These are phyloP conservation scores for Debaryomyces maramus DNA, from an alignment of 805 yeast genomes.

Conservation along the genomic window DNA sequence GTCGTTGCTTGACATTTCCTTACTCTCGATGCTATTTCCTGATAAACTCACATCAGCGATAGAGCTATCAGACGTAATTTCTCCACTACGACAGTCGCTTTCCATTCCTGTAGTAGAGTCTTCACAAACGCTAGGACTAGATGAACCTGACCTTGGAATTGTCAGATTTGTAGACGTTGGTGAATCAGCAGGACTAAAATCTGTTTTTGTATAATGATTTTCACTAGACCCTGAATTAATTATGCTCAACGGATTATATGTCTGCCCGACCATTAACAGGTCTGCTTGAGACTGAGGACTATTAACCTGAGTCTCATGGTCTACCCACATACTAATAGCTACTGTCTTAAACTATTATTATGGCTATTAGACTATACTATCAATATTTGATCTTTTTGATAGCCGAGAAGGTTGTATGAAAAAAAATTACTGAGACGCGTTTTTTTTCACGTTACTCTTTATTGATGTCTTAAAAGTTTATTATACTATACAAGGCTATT, in stretches of 20 bases:
- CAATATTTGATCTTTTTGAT: no score
- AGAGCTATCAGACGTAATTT: not conserved
- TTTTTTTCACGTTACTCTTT: not conserved
- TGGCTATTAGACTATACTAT: no score
- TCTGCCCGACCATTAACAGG: not conserved
- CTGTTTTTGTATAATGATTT: no score
- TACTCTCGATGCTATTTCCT: not conserved
- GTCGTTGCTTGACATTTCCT: not conserved
- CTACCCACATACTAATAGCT: not conserved
- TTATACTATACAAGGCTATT: not conserved
- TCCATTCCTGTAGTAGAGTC: no score
- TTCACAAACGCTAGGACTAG: no score
- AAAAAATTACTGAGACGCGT: not conserved
- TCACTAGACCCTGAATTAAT: no score
- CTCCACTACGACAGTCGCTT: no score
- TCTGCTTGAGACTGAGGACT: not conserved
- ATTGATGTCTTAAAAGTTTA: no score
- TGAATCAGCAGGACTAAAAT: no score
- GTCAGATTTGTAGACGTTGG: no score
- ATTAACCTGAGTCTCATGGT: not conserved
- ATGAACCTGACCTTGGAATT: no score
- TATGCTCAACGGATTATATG: not conserved
- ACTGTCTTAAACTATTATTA: no score
- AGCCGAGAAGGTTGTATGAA: not conserved
- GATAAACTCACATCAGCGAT: not conserved